These are phyloP conservation scores for Sphaerulina vaccinii DNA, from an alignment of 2,329 filamentous ascomycete genomes.

Conservation along the genomic window DNA sequence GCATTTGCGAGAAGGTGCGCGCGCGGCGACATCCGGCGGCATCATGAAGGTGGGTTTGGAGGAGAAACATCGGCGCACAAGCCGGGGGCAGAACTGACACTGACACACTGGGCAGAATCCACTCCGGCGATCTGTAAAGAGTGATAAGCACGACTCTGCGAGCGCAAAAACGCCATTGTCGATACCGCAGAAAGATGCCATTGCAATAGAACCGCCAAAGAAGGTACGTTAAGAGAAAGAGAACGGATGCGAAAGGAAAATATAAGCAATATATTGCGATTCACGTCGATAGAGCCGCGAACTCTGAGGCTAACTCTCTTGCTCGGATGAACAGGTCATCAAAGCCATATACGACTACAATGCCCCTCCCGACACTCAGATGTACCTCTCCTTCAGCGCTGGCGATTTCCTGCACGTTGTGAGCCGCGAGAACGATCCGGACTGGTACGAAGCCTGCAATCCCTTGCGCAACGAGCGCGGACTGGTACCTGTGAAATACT, in stretches of 20 bases:
- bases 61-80: constrained; percentile 3
- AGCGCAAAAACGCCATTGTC: constrained; percentile 55
- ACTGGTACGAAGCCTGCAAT: constrained; percentile 99
- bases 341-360: constrained; percentile 93
- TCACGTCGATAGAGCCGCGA: constrained; percentile 6
- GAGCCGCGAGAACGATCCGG: constrained; percentile 85
- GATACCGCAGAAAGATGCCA: constrained; percentile 78
- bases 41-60: constrained; percentile 15
- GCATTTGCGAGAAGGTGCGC: not conserved
- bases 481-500: constrained; percentile 89
- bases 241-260: not conserved
- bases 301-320: constrained; percentile 14
- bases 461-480: constrained; percentile 85
- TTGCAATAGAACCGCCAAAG: constrained; percentile 87
- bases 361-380: constrained; percentile 58
- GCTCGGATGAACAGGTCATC: constrained; percentile 67
- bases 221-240: constrained; percentile 60
- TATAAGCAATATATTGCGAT: not conserved
- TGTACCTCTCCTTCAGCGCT: constrained; percentile 81
- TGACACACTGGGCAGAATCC: constrained; percentile 34
- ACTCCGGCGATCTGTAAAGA: constrained; percentile 86
- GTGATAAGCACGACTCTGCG: constrained; percentile 68
- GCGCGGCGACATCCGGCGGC: constrained; percentile 9
- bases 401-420: constrained; percentile 99
- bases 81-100: constrained; percentile 14